These are phyloP conservation scores for Candida endomychidarum DNA, from an alignment of 805 yeast genomes.

Conservation along the genomic window DNA sequence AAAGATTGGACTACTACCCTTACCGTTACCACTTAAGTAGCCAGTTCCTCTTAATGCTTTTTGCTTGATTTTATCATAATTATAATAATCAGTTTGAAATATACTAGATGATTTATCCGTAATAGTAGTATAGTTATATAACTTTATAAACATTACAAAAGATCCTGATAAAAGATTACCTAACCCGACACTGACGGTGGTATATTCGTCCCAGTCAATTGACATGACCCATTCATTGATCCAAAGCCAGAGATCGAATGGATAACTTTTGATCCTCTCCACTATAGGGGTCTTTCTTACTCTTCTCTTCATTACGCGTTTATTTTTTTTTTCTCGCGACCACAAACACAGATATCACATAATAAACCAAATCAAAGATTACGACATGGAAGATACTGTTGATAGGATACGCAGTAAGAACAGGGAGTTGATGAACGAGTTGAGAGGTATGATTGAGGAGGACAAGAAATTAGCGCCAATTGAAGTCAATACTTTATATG, in stretches of 20 bases:
- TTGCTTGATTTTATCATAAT: constrained; percentile 31
- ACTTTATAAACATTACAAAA: constrained; percentile 19
- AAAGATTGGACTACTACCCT: constrained; percentile 2
- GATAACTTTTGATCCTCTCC: constrained; percentile 30
- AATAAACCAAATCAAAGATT: no score
- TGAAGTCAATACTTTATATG: constrained; percentile 7
- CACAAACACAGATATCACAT: constrained; percentile 4
- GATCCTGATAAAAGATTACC: constrained; percentile 20
- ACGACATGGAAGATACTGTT: constrained; percentile 16
- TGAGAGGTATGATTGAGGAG: constrained; percentile 12
- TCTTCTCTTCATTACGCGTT: constrained; percentile 14
- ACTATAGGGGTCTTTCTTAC: constrained; percentile 14
- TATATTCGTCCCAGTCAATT: constrained; percentile 44
- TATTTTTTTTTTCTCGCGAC: background rate
- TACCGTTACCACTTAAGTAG: background rate
- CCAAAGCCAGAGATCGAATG: constrained; percentile 37
- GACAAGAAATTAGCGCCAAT: constrained; percentile 12
- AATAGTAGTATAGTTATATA: constrained; percentile 26
- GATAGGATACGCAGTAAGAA: constrained; percentile 14
- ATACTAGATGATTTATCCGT: constrained; percentile 30
- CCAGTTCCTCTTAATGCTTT: constrained; percentile 4
- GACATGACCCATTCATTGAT: constrained; percentile 36
- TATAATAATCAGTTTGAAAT: constrained; percentile 34
- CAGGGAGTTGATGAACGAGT: constrained; percentile 13
- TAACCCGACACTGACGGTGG: constrained; percentile 30